A percentile compares a stretch with the other conserved stretches of the same genome.
Conservation (phyloP, 2,329 filamentous ascomycete species). For the Grosmannia serpens region DNA sequence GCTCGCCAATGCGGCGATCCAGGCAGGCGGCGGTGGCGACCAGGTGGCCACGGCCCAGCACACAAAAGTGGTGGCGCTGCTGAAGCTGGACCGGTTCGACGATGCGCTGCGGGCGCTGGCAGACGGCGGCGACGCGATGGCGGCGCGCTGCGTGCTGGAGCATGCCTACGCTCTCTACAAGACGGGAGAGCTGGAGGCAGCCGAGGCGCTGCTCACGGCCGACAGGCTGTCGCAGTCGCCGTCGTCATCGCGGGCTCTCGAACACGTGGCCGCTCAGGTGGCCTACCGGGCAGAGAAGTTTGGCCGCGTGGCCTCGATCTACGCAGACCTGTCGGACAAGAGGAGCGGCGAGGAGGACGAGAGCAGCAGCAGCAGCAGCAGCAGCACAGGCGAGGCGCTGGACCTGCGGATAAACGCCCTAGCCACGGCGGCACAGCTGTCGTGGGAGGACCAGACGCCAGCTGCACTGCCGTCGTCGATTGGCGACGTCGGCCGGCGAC, state of each 20-base stretch:
- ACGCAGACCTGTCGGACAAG: conserved; percentile 41
- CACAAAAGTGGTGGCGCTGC: conserved; percentile 60
- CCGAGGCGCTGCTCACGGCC: conserved; percentile 33
- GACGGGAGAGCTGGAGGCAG: conserved; percentile 55
- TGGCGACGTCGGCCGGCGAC: conserved; percentile 27
- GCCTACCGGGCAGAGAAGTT: conserved; percentile 70
- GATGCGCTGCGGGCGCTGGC: conserved; percentile 62
- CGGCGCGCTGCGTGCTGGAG: conserved; percentile 52
- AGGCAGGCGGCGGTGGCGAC: conserved; percentile 33
- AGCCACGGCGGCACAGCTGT: conserved; percentile 60
- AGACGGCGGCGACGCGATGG: conserved; percentile 48
- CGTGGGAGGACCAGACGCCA: conserved; percentile 51
- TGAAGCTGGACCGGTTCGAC: conserved; percentile 73
- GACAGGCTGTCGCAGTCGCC: not conserved
- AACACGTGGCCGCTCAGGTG: conserved; percentile 52
- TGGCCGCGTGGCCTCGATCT: conserved; percentile 50
- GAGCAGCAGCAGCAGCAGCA: conserved; percentile 19
- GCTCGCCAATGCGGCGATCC: conserved; percentile 49
- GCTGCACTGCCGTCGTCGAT: conserved; percentile 18
- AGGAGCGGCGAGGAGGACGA: conserved; percentile 19
- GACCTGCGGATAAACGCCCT: conserved; percentile 68
- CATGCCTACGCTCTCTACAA: conserved; percentile 80
- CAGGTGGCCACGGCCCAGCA: conserved; percentile 44
- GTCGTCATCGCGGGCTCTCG: conserved; percentile 19
- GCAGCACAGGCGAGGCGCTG: conserved; percentile 50